Conservation (phyloP, 352 stramenopile genomes). For the Phytopythium boreale region DNA sequence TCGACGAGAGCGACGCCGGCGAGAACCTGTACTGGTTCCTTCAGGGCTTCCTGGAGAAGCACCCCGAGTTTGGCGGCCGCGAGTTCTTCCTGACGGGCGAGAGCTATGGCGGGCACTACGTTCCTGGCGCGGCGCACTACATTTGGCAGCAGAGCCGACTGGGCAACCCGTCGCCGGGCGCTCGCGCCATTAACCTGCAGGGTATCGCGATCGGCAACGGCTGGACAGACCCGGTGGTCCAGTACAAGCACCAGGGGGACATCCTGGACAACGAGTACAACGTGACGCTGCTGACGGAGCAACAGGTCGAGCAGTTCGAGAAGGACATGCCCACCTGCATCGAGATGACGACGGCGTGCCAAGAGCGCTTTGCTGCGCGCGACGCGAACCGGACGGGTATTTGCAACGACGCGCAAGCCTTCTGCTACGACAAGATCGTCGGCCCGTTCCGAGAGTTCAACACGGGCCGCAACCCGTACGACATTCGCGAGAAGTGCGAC, state of each 20-base stretch:
- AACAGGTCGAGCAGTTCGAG: constrained; percentile 32
- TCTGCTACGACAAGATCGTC: constrained; percentile 36
- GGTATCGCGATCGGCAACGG: constrained; percentile 64
- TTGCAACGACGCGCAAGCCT: constrained; percentile 35
- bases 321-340: constrained; percentile 26
- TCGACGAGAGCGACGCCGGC: constrained; percentile 33
- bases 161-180: constrained; percentile 12
- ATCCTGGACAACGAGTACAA: constrained; percentile 77
- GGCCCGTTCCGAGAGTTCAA: constrained; percentile 18
- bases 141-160: constrained; percentile 44
- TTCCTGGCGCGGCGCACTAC: constrained; percentile 41
- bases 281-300: constrained; percentile 45
- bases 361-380: constrained; percentile 5
- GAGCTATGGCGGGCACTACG: constrained; percentile 58
- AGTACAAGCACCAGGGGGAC: constrained; percentile 41
- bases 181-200: constrained; percentile 33
- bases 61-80: constrained; percentile 44
- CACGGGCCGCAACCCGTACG: constrained; percentile 58
- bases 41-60: constrained; percentile 40
- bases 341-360: constrained; percentile 17
- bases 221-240: constrained; percentile 31
- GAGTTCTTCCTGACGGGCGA: constrained; percentile 52
- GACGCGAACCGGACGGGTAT: constrained; percentile 11
- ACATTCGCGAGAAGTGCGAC: constrained; percentile 48
- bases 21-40: constrained; percentile 54